Evolutionary conservation across 345 rosid species (phyloP).

Genomic region (Lepidium africanum): DNA sequence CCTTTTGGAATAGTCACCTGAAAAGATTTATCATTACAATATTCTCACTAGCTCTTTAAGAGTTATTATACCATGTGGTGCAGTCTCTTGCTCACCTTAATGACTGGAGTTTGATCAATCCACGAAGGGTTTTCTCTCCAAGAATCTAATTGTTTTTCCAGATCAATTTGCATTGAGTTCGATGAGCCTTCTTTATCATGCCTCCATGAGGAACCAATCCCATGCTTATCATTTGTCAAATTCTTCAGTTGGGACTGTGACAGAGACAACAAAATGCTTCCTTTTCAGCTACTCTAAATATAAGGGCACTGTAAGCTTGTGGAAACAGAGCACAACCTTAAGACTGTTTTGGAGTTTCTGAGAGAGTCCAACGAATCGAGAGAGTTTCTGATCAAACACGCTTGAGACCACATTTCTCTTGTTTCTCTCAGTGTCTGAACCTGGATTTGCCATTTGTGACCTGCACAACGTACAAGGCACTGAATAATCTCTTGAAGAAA

Average conservation of each 20-base stretch:
- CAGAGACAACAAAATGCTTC: background rate
- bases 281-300: background rate
- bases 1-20: slow-evolving; percentile 92
- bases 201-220: slow-evolving; percentile 27
- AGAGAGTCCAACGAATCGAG: slow-evolving; percentile 45
- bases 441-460: slow-evolving; percentile 25
- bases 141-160: slow-evolving; percentile 54
- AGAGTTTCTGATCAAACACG: slow-evolving; percentile 50
- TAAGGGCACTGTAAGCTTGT: background rate
- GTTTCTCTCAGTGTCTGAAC: slow-evolving; percentile 25
- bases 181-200: slow-evolving; percentile 32
- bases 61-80: background rate
- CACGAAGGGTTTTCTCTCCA: slow-evolving; percentile 85
- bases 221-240: slow-evolving; percentile 32
- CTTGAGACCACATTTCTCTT: slow-evolving; percentile 27
- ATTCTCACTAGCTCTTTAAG: background rate
- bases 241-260: slow-evolving; percentile 51
- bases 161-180: slow-evolving; percentile 33
- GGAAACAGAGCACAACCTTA: slow-evolving; percentile 34
- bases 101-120: slow-evolving; percentile 47
- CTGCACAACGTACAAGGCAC: background rate
- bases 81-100: slow-evolving; percentile 44
- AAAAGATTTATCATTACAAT: slow-evolving; percentile 28
- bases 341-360: slow-evolving; percentile 40
- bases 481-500: background rate